Percentiles rank a stretch among this genome's conserved stretches.
These are phyloP conservation scores for Melocanna baccifera DNA, from an alignment of 176 grass and related monocot genomes.

Conservation along the genomic window DNA sequence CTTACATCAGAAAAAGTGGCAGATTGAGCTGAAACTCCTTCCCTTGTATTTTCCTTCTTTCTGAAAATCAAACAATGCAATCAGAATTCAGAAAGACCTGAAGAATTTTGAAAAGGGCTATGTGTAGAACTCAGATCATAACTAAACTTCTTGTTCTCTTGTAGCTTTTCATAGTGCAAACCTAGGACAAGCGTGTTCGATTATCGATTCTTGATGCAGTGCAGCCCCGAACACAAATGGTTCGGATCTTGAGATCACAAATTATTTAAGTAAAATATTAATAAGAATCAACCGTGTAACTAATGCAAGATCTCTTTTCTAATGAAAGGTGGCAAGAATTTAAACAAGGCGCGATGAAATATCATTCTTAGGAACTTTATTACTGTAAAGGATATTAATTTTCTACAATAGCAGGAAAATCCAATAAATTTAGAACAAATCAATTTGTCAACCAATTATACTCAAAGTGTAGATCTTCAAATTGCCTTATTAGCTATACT, in stretches of 20 bases:
- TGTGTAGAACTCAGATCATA: not conserved
- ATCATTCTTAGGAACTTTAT: conserved; percentile 42
- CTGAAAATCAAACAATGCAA: conserved; percentile 24
- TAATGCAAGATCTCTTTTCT: too few species aligned
- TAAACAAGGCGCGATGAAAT: conserved; percentile 55
- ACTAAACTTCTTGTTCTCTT: too few species aligned
- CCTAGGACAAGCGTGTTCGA: too few species aligned
- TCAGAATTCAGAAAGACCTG: too few species aligned
- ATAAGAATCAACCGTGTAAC: too few species aligned
- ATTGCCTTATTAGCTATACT: too few species aligned
- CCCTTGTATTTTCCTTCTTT: conserved; percentile 62
- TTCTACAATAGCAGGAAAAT: conserved; percentile 42
- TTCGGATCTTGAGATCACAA: too few species aligned
- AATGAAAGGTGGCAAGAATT: conserved; percentile 59
- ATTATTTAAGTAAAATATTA: too few species aligned
- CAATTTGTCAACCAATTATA: not conserved
- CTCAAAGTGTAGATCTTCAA: too few species aligned
- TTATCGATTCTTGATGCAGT: too few species aligned
- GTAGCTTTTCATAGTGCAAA: conserved; percentile 18
- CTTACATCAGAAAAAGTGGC: conserved; percentile 73
- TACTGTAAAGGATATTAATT: conserved; percentile 60
- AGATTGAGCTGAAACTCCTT: conserved; percentile 64
- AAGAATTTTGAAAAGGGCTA: not conserved
- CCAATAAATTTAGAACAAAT: not conserved
- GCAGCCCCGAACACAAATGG: too few species aligned